A percentile compares a stretch with the other conserved stretches of the same genome.
Evolutionary conservation across 352 stramenopile genomes (phyloP).

Genomic region (Globisporangium abappressorium): DNA sequence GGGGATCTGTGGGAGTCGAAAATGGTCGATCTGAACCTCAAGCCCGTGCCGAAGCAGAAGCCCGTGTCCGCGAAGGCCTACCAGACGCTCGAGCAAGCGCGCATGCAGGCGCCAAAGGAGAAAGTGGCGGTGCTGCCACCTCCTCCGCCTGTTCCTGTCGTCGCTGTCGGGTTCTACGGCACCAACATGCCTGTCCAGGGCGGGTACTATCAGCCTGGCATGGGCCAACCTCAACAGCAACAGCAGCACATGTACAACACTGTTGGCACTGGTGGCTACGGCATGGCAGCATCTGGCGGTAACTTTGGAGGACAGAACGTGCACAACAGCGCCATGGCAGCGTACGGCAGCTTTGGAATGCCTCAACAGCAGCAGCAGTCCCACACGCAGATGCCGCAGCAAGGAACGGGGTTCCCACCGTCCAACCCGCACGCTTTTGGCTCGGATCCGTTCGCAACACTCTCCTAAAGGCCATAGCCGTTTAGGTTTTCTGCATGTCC

Average conservation of each 20-base stretch:
- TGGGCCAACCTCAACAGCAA: conserved; percentile 28
- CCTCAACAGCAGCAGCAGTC: conserved; percentile 22
- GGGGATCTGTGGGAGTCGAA: conserved; percentile 68
- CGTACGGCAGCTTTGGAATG: conserved; percentile 22
- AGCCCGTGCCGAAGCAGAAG: conserved; percentile 41
- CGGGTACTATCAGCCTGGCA: conserved; percentile 27
- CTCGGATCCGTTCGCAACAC: conserved; percentile 58
- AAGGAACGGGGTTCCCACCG: conserved; percentile 21
- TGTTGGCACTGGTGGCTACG: conserved; percentile 17
- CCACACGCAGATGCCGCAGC: conserved; percentile 26
- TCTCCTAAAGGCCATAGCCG: conserved; percentile 29
- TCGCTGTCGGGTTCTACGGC: conserved; percentile 23
- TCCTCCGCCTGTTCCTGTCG: conserved; percentile 17
- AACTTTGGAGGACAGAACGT: conserved; percentile 9
- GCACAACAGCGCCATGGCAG: conserved; percentile 17
- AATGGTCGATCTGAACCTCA: conserved; percentile 79
- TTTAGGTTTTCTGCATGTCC: neutral
- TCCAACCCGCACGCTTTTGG: conserved; percentile 25
- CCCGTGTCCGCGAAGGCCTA: conserved; percentile 44
- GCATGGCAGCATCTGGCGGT: conserved; percentile 20
- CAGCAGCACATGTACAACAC: conserved; percentile 42
- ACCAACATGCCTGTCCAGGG: conserved; percentile 13
- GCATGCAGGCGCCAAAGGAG: conserved; percentile 50
- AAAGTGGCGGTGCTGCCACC: conserved; percentile 63
- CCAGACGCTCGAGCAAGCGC: conserved; percentile 74